These are phyloP conservation scores for Plasmodium gallinaceum DNA, from an alignment of 169 alveolate genomes.

Conservation along the genomic window DNA sequence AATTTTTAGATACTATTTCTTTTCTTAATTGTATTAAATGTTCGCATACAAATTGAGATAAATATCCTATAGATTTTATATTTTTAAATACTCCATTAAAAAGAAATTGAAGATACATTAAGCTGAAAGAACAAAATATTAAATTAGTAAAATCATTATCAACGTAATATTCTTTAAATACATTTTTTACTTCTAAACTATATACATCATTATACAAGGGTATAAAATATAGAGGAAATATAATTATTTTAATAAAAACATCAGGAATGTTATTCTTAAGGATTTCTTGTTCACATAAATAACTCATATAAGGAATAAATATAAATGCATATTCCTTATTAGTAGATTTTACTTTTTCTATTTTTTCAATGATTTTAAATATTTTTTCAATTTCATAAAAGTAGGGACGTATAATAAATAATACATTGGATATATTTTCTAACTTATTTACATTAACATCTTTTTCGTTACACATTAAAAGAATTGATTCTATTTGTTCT, in stretches of 20 bases:
- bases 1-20: conserved; percentile 56
- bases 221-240: conserved; percentile 59
- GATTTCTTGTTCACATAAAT: conserved; percentile 45
- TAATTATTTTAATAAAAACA: conserved; percentile 17
- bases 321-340: conserved; percentile 33
- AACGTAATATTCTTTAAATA: conserved; percentile 62
- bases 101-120: conserved; percentile 58
- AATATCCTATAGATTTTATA: conserved; percentile 48
- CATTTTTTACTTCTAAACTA: conserved; percentile 50
- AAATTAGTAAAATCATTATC: conserved; percentile 51
- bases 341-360: conserved; percentile 6
- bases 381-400: conserved; percentile 57
- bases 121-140: conserved; percentile 37
- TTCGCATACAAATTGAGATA: conserved; percentile 37
- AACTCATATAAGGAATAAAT: conserved; percentile 63
- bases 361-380: conserved; percentile 51
- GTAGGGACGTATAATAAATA: conserved; percentile 57
- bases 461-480: conserved; percentile 20
- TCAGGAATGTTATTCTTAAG: conserved; percentile 30
- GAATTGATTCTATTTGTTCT: conserved; percentile 37
- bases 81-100: conserved; percentile 56
- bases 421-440: conserved; percentile 2
- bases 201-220: conserved; percentile 68
- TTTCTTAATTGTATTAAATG: conserved; percentile 66
- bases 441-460: conserved; percentile 1